Evolutionary conservation across 2,329 filamentous ascomycete species (phyloP).

Genomic region (Septoria petroselini): DNA sequence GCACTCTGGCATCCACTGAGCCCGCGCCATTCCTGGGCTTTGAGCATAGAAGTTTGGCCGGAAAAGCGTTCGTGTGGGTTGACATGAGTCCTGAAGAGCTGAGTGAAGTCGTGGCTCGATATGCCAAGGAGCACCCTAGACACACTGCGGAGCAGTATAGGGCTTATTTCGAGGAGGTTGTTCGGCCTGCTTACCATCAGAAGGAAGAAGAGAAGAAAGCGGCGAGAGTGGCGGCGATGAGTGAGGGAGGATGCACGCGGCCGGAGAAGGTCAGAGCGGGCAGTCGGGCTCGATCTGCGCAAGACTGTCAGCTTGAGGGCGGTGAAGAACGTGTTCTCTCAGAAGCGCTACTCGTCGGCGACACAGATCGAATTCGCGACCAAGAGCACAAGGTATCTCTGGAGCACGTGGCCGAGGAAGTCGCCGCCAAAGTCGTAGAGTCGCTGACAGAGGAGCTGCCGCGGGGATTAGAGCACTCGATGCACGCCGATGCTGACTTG

Average conservation of each 20-base stretch:
- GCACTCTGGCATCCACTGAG: not conserved
- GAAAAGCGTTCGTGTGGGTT: slow-evolving; percentile 26
- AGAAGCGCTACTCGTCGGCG: too few species aligned
- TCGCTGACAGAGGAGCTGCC: too few species aligned
- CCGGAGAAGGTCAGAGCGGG: not conserved
- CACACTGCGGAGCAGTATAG: slow-evolving; percentile 25
- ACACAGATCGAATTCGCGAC: too few species aligned
- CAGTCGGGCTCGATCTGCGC: not conserved
- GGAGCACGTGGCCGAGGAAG: too few species aligned
- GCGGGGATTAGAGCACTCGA: too few species aligned
- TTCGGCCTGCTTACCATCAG: slow-evolving; percentile 24
- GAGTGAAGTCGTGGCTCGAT: slow-evolving; percentile 15
- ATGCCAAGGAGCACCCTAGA: slow-evolving; percentile 14
- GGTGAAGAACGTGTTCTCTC: too few species aligned
- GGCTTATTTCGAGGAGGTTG: slow-evolving; percentile 26
- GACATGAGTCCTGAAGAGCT: slow-evolving; percentile 21
- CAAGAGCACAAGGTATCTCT: too few species aligned
- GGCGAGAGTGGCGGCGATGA: not conserved
- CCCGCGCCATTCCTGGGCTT: not conserved
- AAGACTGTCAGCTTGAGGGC: too few species aligned
- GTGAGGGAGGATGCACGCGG: not conserved
- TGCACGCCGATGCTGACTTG: too few species aligned
- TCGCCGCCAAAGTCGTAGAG: too few species aligned
- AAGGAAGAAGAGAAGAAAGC: slow-evolving; percentile 10
- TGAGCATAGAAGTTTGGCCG: slow-evolving; percentile 26